A percentile compares a stretch with the other conserved stretches of the same genome.
Evolutionary conservation across 1,139 yeast genomes (phyloP).

Genomic region (Lodderomyces parapsilosis): DNA sequence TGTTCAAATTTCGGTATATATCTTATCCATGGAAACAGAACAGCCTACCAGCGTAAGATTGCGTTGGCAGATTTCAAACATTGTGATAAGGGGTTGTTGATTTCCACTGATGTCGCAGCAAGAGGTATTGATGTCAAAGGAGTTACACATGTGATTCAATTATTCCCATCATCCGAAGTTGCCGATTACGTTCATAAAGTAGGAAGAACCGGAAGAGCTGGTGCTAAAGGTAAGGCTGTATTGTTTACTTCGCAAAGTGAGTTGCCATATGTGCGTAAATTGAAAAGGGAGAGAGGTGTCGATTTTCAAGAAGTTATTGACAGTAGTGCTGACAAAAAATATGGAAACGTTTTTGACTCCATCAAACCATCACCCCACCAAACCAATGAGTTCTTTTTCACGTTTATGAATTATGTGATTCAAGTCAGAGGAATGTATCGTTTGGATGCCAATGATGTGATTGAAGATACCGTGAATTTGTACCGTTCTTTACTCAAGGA

Average conservation of each 20-base stretch:
- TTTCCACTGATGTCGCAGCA: constrained; percentile 93
- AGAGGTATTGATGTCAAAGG: constrained; percentile 94
- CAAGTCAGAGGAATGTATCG: constrained; percentile 29
- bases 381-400: constrained; percentile 21
- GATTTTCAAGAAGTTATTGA: constrained; percentile 35
- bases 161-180: constrained; percentile 70
- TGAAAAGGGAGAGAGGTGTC: constrained; percentile 49
- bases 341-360: constrained; percentile 10
- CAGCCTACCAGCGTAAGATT: constrained; percentile 22
- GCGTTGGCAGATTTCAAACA: constrained; percentile 50
- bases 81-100: constrained; percentile 53
- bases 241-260: constrained; percentile 51
- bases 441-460: constrained; percentile 15
- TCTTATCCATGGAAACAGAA: constrained; percentile 45
- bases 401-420: constrained; percentile 34
- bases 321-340: constrained; percentile 8
- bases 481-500: constrained; percentile 16
- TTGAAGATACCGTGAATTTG: constrained; percentile 13
- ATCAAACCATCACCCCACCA: constrained; percentile 14
- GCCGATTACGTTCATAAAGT: constrained; percentile 88
- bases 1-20: constrained; percentile 4
- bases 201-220: constrained; percentile 97
- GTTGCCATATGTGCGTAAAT: constrained; percentile 41
- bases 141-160: constrained; percentile 78
- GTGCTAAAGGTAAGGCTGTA: constrained; percentile 68